Evolutionary conservation across 1,284 basidiomycete genomes (phyloP), one percentile per base, ranked within the genome.

Genomic region (Apiotrichum akiyoshidainum): DNA sequence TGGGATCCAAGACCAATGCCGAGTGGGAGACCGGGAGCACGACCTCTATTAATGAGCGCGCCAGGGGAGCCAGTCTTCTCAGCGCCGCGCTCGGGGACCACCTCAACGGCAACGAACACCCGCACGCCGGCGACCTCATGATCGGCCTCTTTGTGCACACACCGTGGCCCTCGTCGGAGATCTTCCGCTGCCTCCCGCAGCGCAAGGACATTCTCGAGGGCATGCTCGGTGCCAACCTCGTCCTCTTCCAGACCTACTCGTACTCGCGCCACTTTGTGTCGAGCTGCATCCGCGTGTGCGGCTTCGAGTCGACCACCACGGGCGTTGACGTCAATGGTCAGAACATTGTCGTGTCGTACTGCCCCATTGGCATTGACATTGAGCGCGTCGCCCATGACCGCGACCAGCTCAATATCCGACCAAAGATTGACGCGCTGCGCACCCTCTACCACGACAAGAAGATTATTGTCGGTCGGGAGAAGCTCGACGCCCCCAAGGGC

Each of bases 401-500:
- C 34, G 81, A 86, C 53, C 82, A 87, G 4, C 86, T 90, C 0
- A 92, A 90, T 7, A 89, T 99, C 57, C 79, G 85, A 62, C 94
- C 94, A 26, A 98, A 97, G 79, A 82, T 95, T 39, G 87, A 90
- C 59, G 88, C 91, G 0, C 83, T 99, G 1, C 83, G 86, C 41
- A 82, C 87, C 39, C 80, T 98, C 48, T 99, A 99, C 79, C 87
- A 90, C 68, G 92, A 90, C 68, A 98, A 97, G 83, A 98, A 98
- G 84, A 97, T 99, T 71, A 93, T 99, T 60, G 89, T 99, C 34
- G 95, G 93, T 14, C 84, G 96, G n/a, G 95, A 99, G 79, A 99
- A 99, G 82, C 85, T 99, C 44, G 96, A 99, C 71, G 91, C 94
- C 16, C 94, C 97, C 67, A 97, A 97, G 80, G 95, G 95, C 56